Evolutionary conservation across 129 eudicot species (phyloP).

Genomic region (Artemisia annua): DNA sequence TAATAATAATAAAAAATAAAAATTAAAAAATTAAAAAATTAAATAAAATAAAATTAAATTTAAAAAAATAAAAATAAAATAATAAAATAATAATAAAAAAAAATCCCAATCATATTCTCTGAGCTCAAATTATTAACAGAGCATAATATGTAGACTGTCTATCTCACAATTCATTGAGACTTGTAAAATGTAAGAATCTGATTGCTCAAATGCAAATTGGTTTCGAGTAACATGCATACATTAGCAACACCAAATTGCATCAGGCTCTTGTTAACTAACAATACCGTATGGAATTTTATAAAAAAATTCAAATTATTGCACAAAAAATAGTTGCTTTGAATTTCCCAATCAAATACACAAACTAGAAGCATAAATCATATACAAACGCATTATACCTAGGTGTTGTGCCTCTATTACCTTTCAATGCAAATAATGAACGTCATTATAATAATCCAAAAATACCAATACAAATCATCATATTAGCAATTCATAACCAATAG

Average conservation of each 20-base stretch:
- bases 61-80: too few relatives aligned
- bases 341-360: not conserved
- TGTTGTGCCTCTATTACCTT: not conserved
- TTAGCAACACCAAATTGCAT: too few relatives aligned
- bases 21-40: too few relatives aligned
- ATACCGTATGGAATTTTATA: not conserved
- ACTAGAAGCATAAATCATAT: not conserved
- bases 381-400: not conserved
- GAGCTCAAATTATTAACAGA: not conserved
- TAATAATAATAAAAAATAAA: too few relatives aligned
- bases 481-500: not conserved
- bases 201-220: too few relatives aligned
- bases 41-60: too few relatives aligned
- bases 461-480: not conserved
- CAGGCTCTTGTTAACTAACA: not conserved
- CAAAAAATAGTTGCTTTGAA: not conserved
- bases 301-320: not conserved
- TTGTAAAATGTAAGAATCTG: too few relatives aligned
- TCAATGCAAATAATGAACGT: not conserved
- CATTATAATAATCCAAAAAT: too few relatives aligned
- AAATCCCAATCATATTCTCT: not conserved
- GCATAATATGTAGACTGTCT: not conserved
- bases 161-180: too few relatives aligned
- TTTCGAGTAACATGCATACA: too few relatives aligned
- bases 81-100: not conserved